Evolutionary conservation across 2,329 filamentous ascomycete genomes (phyloP).

Genomic region (Aspergillus eucalypticola): DNA sequence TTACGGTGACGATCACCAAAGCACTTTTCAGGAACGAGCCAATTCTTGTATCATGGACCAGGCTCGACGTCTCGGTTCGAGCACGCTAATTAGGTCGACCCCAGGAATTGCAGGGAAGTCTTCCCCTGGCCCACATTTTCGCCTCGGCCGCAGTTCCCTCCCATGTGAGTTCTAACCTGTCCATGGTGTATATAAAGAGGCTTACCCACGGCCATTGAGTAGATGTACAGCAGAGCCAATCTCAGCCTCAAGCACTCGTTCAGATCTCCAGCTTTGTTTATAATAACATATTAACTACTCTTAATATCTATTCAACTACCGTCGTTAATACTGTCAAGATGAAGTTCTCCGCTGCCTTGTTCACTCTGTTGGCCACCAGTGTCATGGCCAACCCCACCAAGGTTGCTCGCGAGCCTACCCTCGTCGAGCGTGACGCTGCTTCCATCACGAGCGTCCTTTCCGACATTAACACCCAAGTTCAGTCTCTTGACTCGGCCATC

Average conservation of each 20-base stretch:
- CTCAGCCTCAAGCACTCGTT: slow-evolving; percentile 25
- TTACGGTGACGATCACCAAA: slow-evolving; percentile 12
- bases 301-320: slow-evolving; percentile 17
- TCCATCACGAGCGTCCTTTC: slow-evolving; percentile 23
- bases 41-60: slow-evolving; percentile 4
- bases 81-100: slow-evolving; percentile 11
- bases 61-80: slow-evolving; percentile 3
- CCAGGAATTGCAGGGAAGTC: not conserved
- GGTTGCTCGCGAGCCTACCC: slow-evolving; percentile 11
- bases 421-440: slow-evolving; percentile 20
- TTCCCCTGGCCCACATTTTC: slow-evolving; percentile 14
- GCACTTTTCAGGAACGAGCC: slow-evolving; percentile 4
- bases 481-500: slow-evolving; percentile 26
- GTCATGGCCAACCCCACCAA: slow-evolving; percentile 27
- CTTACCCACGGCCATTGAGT: not conserved
- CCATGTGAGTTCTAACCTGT: slow-evolving; percentile 16
- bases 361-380: slow-evolving; percentile 25
- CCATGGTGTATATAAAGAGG: slow-evolving; percentile 17
- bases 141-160: not conserved
- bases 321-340: slow-evolving; percentile 20
- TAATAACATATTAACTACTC: slow-evolving; percentile 4
- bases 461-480: slow-evolving; percentile 22
- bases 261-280: not conserved
- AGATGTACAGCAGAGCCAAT: slow-evolving; percentile 11
- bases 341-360: slow-evolving; percentile 25